A percentile compares a stretch with the other conserved stretches of the same genome.
Evolutionary conservation across 768 basidiomycete species (phyloP).

Genomic region (Collybia mongolica): DNA sequence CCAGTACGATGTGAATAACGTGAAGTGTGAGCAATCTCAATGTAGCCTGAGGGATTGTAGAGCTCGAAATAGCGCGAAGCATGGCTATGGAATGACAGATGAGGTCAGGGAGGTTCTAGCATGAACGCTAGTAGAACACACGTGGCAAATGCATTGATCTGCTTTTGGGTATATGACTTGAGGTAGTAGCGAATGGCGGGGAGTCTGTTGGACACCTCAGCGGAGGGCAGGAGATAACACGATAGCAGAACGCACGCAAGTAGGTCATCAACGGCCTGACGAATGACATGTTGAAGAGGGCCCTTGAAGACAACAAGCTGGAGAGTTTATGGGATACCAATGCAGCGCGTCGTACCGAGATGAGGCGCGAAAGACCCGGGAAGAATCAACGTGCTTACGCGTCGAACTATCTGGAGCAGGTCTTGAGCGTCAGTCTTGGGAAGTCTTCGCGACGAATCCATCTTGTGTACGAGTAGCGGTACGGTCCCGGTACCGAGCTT

Average conservation of each 20-base stretch:
- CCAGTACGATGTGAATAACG: slow-evolving; percentile 86
- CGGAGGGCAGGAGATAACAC: slow-evolving; percentile 17
- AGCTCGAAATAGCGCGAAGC: slow-evolving; percentile 88
- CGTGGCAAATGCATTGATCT: slow-evolving; percentile 92
- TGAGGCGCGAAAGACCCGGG: slow-evolving; percentile 19
- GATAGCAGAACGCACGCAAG: slow-evolving; percentile 48
- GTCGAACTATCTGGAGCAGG: slow-evolving; percentile 71
- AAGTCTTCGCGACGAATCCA: slow-evolving; percentile 75
- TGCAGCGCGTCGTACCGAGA: slow-evolving; percentile 21
- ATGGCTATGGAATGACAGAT: slow-evolving; percentile 50
- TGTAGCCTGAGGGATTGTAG: slow-evolving; percentile 78
- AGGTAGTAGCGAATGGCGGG: slow-evolving; percentile 76
- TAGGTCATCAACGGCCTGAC: slow-evolving; percentile 75
- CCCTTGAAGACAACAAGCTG: slow-evolving; percentile 63
- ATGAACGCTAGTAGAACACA: slow-evolving; percentile 43
- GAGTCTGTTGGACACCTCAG: slow-evolving; percentile 47
- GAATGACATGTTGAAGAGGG: slow-evolving; percentile 55
- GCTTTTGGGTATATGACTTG: slow-evolving; percentile 73
- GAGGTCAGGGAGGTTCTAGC: slow-evolving; percentile 20
- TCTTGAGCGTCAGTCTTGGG: slow-evolving; percentile 73
- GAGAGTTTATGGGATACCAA: slow-evolving; percentile 13
- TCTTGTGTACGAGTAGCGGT: slow-evolving; percentile 87
- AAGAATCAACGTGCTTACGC: slow-evolving; percentile 48
- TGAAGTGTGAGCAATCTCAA: slow-evolving; percentile 88
- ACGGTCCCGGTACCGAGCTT: slow-evolving; percentile 79